Evolutionary conservation across 2,329 filamentous ascomycete species (phyloP).

Genomic region (Rhytidhysteron rufulum): DNA sequence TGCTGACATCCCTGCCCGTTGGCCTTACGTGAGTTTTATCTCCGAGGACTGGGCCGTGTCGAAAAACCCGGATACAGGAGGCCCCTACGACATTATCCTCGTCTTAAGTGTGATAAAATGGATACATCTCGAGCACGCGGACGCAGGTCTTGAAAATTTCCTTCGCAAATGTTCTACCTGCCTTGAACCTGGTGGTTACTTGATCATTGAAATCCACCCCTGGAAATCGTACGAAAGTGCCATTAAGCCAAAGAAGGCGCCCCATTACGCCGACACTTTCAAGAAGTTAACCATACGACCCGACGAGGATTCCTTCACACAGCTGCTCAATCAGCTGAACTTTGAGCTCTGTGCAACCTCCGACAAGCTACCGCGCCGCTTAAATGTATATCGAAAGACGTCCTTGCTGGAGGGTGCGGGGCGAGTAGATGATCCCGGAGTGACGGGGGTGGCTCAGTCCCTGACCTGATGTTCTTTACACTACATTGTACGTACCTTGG

Average conservation of each 20-base stretch:
- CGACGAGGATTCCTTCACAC: constrained; percentile 31
- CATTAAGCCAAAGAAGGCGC: constrained; percentile 26
- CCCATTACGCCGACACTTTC: constrained; percentile 27
- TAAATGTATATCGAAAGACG: constrained; percentile 30
- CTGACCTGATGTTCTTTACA: too few species aligned
- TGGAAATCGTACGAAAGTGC: constrained; percentile 37
- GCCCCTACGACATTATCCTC: constrained; percentile 33
- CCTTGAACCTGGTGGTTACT: constrained; percentile 25
- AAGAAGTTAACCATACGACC: constrained; percentile 24
- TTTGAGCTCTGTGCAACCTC: constrained; percentile 25
- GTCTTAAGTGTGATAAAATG: constrained; percentile 38
- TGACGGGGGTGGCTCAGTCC: constrained; percentile 2
- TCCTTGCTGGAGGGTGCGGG: constrained; percentile 3
- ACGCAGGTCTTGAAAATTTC: constrained; percentile 27
- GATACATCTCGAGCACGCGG: constrained; percentile 36
- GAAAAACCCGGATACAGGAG: constrained; percentile 17
- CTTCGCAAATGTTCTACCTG: constrained; percentile 29
- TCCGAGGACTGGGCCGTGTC: constrained; percentile 31
- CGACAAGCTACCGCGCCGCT: constrained; percentile 26
- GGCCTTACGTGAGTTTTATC: constrained; percentile 28
- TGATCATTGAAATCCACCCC: constrained; percentile 31
- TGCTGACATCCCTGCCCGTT: constrained; percentile 13
- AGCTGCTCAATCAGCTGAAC: constrained; percentile 22
- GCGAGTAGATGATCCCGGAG: constrained; percentile 6
- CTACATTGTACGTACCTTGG: too few species aligned